A percentile compares a stretch with the other conserved stretches of the same genome.
These are phyloP conservation scores for Pseudocercospora cruenta DNA, from an alignment of 2,329 filamentous ascomycete species.

Conservation along the genomic window DNA sequence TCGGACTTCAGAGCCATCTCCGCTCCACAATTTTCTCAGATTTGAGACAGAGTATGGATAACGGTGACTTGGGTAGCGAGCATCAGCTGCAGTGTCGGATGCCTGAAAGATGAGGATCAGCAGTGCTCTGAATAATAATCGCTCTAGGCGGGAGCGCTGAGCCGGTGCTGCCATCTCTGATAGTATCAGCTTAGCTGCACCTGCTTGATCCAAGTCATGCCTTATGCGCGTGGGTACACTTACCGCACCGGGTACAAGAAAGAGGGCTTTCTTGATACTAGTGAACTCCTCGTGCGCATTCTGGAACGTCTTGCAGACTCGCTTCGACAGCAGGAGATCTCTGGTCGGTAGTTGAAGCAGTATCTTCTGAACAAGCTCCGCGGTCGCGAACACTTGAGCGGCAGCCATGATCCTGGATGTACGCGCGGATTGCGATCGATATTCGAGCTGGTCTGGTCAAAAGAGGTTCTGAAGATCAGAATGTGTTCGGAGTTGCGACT, in stretches of 20 bases:
- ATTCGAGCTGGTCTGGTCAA: too few relatives aligned
- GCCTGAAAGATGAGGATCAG: too few relatives aligned
- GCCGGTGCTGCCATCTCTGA: too few relatives aligned
- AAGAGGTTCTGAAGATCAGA: too few relatives aligned
- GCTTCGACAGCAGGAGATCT: conserved; percentile 4
- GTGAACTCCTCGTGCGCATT: not conserved
- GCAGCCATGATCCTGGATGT: too few relatives aligned
- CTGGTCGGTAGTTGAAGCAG: not conserved
- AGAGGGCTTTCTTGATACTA: conserved; percentile 5
- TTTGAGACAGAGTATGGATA: not conserved
- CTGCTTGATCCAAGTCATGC: too few relatives aligned
- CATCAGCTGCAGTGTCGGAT: not conserved
- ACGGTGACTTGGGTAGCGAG: not conserved
- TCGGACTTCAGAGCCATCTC: not conserved
- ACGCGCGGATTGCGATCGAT: too few relatives aligned
- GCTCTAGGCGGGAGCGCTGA: too few relatives aligned
- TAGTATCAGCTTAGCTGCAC: too few relatives aligned
- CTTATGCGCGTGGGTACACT: not conserved
- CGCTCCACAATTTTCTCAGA: not conserved
- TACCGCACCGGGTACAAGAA: not conserved
- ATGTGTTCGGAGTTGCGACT: too few relatives aligned
- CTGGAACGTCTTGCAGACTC: not conserved
- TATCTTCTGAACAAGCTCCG: conserved; percentile 8
- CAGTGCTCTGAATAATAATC: too few relatives aligned
- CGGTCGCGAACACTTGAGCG: not conserved